Conservation (phyloP, 1,284 basidiomycete species). For the Trametes versicolor region DNA sequence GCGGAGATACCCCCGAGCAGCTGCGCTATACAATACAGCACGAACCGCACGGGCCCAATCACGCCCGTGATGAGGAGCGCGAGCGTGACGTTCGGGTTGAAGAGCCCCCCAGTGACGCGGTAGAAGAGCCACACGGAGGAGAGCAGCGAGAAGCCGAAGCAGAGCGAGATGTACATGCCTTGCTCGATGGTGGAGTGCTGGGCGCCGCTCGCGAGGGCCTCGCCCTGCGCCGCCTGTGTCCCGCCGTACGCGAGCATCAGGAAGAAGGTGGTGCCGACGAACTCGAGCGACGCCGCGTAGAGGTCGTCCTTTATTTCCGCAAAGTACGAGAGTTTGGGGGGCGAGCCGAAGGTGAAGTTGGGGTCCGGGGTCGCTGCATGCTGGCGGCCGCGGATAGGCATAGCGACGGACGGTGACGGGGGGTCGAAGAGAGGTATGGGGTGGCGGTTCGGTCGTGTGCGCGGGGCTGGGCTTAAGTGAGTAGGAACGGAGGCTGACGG, state of each 20-base stretch:
- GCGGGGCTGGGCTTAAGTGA: background rate
- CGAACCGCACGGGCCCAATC: slow-evolving; percentile 67
- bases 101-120: slow-evolving; percentile 74
- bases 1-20: slow-evolving; percentile 70
- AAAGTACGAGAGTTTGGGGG: slow-evolving; percentile 23
- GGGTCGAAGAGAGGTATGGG: background rate
- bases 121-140: slow-evolving; percentile 81
- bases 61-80: slow-evolving; percentile 69
- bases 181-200: slow-evolving; percentile 51
- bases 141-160: slow-evolving; percentile 74
- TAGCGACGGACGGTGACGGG: background rate
- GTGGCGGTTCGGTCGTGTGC: background rate
- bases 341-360: slow-evolving; percentile 18
- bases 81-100: slow-evolving; percentile 77
- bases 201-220: slow-evolving; percentile 39
- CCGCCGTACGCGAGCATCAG: slow-evolving; percentile 70
- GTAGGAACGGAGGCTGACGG: slow-evolving; percentile 11
- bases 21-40: slow-evolving; percentile 72
- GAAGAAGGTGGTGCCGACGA: slow-evolving; percentile 66
- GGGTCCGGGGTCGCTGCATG: slow-evolving; percentile 13
- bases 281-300: slow-evolving; percentile 61
- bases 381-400: slow-evolving; percentile 17
- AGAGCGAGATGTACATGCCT: slow-evolving; percentile 66
- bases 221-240: slow-evolving; percentile 55
- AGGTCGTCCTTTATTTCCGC: slow-evolving; percentile 46